These are phyloP conservation scores for Salix suchowensis DNA, from an alignment of 345 rosid species.

Conservation along the genomic window DNA sequence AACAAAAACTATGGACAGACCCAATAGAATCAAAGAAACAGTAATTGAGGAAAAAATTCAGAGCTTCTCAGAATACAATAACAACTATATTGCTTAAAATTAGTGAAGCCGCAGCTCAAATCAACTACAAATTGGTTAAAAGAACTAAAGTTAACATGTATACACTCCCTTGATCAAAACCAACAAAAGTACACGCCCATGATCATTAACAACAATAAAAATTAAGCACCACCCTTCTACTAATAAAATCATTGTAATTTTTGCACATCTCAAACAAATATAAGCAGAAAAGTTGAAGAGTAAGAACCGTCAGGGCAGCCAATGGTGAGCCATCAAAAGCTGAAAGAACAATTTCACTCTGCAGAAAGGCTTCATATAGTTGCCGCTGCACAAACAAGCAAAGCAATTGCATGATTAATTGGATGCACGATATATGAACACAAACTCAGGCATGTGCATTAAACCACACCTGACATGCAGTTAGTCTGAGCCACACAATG, in stretches of 20 bases:
- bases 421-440: constrained; percentile 6
- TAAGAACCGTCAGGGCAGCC: constrained; percentile 91
- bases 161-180: neutral
- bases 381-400: constrained; percentile 51
- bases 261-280: neutral
- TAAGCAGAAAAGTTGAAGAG: neutral
- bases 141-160: neutral
- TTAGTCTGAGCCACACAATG: constrained; percentile 87
- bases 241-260: neutral
- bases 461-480: constrained; percentile 71
- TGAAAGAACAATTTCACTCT: constrained; percentile 86
- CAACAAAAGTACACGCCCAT: neutral
- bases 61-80: neutral
- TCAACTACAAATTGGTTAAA: neutral
- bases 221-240: neutral
- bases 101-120: neutral
- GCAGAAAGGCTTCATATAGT: constrained; percentile 84
- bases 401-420: neutral
- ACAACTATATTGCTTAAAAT: neutral
- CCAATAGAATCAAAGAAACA: neutral
- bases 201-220: neutral
- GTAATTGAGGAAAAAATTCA: neutral
- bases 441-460: neutral
- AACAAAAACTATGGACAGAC: neutral
- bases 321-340: constrained; percentile 95